Conservation (phyloP, 768 basidiomycete genomes). For the Tephrocybe sp. region DNA sequence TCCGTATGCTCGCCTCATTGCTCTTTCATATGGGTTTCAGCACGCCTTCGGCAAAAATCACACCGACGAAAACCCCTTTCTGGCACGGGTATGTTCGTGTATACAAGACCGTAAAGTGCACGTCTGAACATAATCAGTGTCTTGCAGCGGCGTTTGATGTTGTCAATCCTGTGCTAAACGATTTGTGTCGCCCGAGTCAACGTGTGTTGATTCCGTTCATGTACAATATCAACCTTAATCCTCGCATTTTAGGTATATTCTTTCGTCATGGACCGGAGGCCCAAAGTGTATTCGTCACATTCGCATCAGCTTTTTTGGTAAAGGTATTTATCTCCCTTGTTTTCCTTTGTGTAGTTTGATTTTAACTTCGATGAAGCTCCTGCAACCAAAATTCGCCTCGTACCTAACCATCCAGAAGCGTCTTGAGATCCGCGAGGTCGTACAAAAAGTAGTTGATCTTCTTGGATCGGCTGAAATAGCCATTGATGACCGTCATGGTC, state of each 20-base stretch:
- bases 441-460: slow-evolving; percentile 67
- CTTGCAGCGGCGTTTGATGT: slow-evolving; percentile 66
- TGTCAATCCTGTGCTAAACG: slow-evolving; percentile 58
- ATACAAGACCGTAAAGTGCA: not conserved
- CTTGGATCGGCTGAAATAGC: slow-evolving; percentile 70
- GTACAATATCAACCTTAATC: not conserved
- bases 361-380: slow-evolving; percentile 44
- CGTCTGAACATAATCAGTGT: slow-evolving; percentile 43
- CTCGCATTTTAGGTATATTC: slow-evolving; percentile 41
- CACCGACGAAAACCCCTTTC: slow-evolving; percentile 64
- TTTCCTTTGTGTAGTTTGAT: not conserved
- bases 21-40: slow-evolving; percentile 76
- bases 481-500: slow-evolving; percentile 80
- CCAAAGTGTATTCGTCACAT: slow-evolving; percentile 77
- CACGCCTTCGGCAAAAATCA: slow-evolving; percentile 66
- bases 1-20: slow-evolving; percentile 68
- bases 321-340: slow-evolving; percentile 50
- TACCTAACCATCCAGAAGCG: slow-evolving; percentile 62
- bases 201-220: slow-evolving; percentile 33
- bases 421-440: slow-evolving; percentile 57
- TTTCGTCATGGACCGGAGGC: slow-evolving; percentile 78
- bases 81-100: slow-evolving; percentile 53
- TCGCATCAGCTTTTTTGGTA: slow-evolving; percentile 80
- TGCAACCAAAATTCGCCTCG: slow-evolving; percentile 71
- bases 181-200: slow-evolving; percentile 56